phyloP scores from a whole-genome alignment of 192 early-diverging fungal species.

The Kappamyces sp. region DNA sequence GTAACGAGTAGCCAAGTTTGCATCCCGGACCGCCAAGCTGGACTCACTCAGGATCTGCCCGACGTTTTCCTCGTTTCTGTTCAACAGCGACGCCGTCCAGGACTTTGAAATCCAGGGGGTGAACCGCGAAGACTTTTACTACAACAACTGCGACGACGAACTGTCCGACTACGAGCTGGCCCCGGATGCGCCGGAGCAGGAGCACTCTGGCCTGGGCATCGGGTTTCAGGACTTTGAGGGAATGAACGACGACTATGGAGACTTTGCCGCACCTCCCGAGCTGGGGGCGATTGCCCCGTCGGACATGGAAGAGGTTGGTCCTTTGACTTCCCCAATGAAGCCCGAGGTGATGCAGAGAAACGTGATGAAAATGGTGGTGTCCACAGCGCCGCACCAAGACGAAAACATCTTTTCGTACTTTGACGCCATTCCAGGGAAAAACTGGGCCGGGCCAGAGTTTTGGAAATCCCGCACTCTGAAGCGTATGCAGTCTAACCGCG shows the following conservation, averaged over 20 bases:
- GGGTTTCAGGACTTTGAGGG: conserved; percentile 16
- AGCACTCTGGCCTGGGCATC: conserved; percentile 27
- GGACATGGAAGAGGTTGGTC: conserved; percentile 28
- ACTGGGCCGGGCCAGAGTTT: conserved; percentile 92
- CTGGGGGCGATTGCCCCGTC: conserved; percentile 16
- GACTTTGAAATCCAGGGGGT: conserved; percentile 55
- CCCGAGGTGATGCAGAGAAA: neutral
- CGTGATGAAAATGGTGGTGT: neutral
- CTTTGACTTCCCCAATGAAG: conserved; percentile 15
- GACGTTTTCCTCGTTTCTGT: conserved; percentile 62
- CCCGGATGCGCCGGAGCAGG: conserved; percentile 15
- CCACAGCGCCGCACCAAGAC: conserved; percentile 10
- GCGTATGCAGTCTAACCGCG: neutral
- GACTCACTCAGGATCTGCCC: conserved; percentile 59
- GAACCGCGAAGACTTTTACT: conserved; percentile 34
- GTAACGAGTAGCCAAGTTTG: conserved; percentile 37
- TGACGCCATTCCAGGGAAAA: conserved; percentile 69
- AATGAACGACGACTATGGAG: conserved; percentile 22
- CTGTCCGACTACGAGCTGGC: conserved; percentile 16
- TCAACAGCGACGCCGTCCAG: conserved; percentile 52
- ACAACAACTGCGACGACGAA: conserved; percentile 1
- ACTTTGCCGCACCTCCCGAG: neutral
- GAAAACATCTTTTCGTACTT: conserved; percentile 81
- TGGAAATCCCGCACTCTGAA: conserved; percentile 55
- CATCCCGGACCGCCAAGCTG: conserved; percentile 32